A percentile compares a stretch with the other conserved stretches of the same genome.
Conservation (phyloP, 768 basidiomycete species). For the Gymnopilus dilepis region DNA sequence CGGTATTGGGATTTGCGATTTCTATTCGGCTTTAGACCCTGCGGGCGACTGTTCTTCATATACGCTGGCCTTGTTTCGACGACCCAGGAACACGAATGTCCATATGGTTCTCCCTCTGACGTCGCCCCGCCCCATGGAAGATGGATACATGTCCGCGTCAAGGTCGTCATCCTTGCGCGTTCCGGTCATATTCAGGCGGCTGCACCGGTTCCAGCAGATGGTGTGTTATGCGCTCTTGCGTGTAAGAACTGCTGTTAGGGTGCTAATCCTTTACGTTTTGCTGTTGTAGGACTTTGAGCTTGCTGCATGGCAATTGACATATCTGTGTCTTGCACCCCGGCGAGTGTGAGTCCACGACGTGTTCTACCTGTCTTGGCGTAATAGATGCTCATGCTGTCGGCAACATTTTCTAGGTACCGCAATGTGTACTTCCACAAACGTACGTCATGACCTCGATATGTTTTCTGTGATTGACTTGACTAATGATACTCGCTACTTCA, state of each 20-base stretch:
- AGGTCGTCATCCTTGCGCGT: slow-evolving; percentile 54
- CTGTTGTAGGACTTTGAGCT: slow-evolving; percentile 87
- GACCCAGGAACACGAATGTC: slow-evolving; percentile 36
- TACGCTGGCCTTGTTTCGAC: slow-evolving; percentile 46
- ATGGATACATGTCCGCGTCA: slow-evolving; percentile 35
- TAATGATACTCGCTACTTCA: background rate
- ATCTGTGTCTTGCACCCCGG: slow-evolving; percentile 89
- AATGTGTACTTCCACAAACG: slow-evolving; percentile 99
- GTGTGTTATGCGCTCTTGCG: slow-evolving; percentile 41
- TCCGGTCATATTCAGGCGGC: slow-evolving; percentile 79
- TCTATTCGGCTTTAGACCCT: background rate
- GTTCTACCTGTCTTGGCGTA: slow-evolving; percentile 2
- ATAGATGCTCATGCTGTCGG: background rate
- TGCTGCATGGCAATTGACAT: slow-evolving; percentile 95
- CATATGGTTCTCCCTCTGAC: slow-evolving; percentile 47
- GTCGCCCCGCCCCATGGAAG: slow-evolving; percentile 44
- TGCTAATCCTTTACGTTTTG: slow-evolving; percentile 4
- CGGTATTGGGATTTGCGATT: slow-evolving; percentile 13
- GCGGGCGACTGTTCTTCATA: slow-evolving; percentile 11
- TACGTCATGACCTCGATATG: slow-evolving; percentile 41
- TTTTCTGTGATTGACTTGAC: slow-evolving; percentile 6
- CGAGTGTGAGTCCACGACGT: slow-evolving; percentile 68
- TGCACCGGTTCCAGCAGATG: slow-evolving; percentile 89
- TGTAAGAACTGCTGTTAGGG: background rate
- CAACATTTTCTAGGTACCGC: slow-evolving; percentile 64